Conservation (phyloP, 2,329 filamentous ascomycete genomes). For the Berkeleyomyces basicola region DNA sequence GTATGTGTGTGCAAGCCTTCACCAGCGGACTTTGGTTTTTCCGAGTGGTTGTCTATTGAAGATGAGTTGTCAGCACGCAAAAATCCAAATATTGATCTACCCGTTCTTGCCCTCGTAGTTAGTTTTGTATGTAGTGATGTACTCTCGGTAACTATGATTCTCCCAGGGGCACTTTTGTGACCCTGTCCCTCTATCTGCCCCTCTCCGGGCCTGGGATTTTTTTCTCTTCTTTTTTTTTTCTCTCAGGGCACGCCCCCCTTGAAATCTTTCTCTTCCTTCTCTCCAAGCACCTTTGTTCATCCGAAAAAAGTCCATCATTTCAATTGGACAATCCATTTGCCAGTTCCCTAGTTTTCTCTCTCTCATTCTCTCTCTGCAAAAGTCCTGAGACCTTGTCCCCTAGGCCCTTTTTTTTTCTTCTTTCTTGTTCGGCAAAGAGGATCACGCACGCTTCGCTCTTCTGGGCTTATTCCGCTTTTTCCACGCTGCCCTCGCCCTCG, state of each 20-base stretch:
- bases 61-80: too few species aligned
- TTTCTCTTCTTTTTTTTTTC: conserved; percentile 3
- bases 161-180: conserved; percentile 3
- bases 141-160: background rate
- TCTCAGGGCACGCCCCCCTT: background rate
- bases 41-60: too few species aligned
- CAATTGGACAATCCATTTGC: too few species aligned
- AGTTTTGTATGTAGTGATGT: background rate
- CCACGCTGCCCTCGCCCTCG: background rate
- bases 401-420: background rate
- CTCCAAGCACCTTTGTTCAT: background rate
- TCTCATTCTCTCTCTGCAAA: too few species aligned
- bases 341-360: too few species aligned
- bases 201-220: background rate
- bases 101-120: too few species aligned
- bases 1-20: too few species aligned
- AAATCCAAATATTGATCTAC: too few species aligned
- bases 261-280: background rate
- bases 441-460: background rate
- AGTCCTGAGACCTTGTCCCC: background rate
- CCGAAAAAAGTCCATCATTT: too few species aligned
- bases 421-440: background rate
- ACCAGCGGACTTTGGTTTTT: too few species aligned
- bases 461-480: background rate
- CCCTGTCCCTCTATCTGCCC: background rate